Percentiles rank a stretch among this genome's conserved stretches.
Conservation (phyloP, 202 grass and related monocot genomes). For the Setaria italica region DNA sequence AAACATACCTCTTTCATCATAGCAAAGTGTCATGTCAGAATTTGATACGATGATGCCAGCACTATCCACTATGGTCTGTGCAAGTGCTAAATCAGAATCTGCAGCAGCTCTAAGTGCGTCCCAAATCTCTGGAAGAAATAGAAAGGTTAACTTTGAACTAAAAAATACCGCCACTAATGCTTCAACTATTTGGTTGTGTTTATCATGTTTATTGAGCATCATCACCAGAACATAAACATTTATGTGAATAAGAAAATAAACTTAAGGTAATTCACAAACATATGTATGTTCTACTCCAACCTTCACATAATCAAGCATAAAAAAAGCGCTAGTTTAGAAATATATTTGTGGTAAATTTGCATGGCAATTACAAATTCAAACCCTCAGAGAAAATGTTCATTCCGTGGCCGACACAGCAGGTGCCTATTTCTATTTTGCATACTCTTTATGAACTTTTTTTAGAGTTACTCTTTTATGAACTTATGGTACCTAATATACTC, state of each 20-base stretch:
- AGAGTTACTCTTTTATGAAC: not conserved
- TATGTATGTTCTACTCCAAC: constrained; percentile 8
- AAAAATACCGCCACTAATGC: not conserved
- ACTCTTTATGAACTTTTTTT: not conserved
- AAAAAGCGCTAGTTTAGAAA: not conserved
- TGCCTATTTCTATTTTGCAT: not conserved
- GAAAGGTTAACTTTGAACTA: constrained; percentile 4
- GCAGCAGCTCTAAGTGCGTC: constrained; percentile 88
- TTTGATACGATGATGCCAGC: constrained; percentile 87
- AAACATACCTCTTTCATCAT: constrained; percentile 80
- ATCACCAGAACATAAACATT: constrained; percentile 9
- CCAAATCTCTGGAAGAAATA: constrained; percentile 82
- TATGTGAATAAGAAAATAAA: constrained; percentile 4
- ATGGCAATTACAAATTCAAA: constrained; percentile 2
- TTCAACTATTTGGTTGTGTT: constrained; percentile 22
- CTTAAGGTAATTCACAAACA: not conserved
- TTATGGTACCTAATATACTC: not conserved
- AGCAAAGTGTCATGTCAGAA: constrained; percentile 87
- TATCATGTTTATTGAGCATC: not conserved
- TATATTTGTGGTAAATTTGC: constrained; percentile 10
- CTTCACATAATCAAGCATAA: not conserved
- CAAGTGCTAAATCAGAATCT: constrained; percentile 77
- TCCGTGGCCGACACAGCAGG: not conserved
- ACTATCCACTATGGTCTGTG: constrained; percentile 88
- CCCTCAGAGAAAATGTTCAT: not conserved